Percentiles rank a stretch among this genome's conserved stretches.
Evolutionary conservation across 1,284 basidiomycete genomes (phyloP).

Genomic region (Phenoliferia sp.): DNA sequence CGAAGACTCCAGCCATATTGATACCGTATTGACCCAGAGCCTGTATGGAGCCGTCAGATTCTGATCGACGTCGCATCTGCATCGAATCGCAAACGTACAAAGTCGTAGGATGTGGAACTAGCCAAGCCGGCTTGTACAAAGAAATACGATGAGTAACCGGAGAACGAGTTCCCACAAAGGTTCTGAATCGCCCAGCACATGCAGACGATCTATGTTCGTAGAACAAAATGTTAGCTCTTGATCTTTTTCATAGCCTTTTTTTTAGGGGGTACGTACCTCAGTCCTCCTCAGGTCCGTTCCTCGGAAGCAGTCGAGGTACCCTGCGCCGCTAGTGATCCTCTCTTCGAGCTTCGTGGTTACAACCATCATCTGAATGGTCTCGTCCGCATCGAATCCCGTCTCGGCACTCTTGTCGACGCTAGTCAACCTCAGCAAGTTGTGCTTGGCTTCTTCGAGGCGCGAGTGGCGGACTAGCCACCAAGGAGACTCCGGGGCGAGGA

Average conservation of each 20-base stretch:
- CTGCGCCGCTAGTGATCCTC: conserved; percentile 23
- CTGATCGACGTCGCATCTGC: neutral
- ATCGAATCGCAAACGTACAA: conserved; percentile 41
- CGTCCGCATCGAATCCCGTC: conserved; percentile 12
- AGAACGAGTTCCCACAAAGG: conserved; percentile 1
- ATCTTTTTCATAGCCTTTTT: conserved; percentile 27
- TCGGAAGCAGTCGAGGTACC: conserved; percentile 48
- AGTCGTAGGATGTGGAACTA: conserved; percentile 35
- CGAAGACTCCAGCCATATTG: conserved; percentile 43
- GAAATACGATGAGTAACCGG: conserved; percentile 35
- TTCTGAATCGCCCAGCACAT: conserved; percentile 2
- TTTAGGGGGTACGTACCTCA: conserved; percentile 40
- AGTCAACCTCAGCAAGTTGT: conserved; percentile 42
- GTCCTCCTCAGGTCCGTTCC: conserved; percentile 46
- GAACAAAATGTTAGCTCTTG: conserved; percentile 30
- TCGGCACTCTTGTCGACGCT: conserved; percentile 26
- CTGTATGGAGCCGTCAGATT: neutral
- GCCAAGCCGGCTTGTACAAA: conserved; percentile 47
- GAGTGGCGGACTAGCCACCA: conserved; percentile 48
- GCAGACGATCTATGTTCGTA: neutral
- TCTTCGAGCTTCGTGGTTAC: conserved; percentile 47
- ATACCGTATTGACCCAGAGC: conserved; percentile 43
- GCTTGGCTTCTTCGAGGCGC: conserved; percentile 47
- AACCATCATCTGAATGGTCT: conserved; percentile 46
- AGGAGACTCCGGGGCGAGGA: conserved; percentile 27